Percentiles rank a stretch among this genome's conserved stretches.
phyloP scores from a whole-genome alignment of 2,329 filamentous ascomycete genomes.

The Penicillium sp. region DNA sequence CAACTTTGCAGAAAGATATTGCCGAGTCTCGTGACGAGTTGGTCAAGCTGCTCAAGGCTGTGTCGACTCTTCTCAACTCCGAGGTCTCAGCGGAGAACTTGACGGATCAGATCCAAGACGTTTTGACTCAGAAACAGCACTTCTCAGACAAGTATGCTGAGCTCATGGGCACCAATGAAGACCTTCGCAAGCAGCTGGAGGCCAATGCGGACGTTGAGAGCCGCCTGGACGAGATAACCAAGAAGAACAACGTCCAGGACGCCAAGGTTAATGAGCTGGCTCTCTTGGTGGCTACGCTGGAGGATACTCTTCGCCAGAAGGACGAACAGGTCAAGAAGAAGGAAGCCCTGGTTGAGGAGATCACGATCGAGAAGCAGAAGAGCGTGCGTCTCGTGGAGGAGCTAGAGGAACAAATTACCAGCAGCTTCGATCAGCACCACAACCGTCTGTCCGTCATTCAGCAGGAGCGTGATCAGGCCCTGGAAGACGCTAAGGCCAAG shows the following conservation, averaged over 20 bases:
- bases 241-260: conserved; percentile 52
- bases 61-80: conserved; percentile 46
- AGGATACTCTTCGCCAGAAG: conserved; percentile 47
- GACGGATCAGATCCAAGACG: conserved; percentile 64
- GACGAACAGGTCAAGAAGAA: conserved; percentile 49
- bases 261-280: conserved; percentile 58
- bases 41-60: conserved; percentile 62
- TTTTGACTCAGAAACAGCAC: conserved; percentile 44
- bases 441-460: conserved; percentile 84
- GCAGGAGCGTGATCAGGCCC: conserved; percentile 68
- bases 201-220: conserved; percentile 37
- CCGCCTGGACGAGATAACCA: conserved; percentile 40
- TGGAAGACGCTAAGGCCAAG: conserved; percentile 74
- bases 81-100: conserved; percentile 57
- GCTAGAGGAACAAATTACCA: conserved; percentile 92
- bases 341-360: conserved; percentile 49
- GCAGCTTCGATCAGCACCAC: conserved; percentile 92
- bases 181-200: conserved; percentile 41
- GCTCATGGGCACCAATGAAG: conserved; percentile 42
- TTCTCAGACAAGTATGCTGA: conserved; percentile 46
- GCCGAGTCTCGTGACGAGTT: conserved; percentile 66
- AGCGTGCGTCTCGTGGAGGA: conserved; percentile 90
- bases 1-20: conserved; percentile 62
- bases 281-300: conserved; percentile 48
- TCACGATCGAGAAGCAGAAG: conserved; percentile 74